A percentile compares a stretch with the other conserved stretches of the same genome.
phyloP scores from a whole-genome alignment of 2,329 filamentous ascomycete genomes.

The Clarireedia sp. region DNA sequence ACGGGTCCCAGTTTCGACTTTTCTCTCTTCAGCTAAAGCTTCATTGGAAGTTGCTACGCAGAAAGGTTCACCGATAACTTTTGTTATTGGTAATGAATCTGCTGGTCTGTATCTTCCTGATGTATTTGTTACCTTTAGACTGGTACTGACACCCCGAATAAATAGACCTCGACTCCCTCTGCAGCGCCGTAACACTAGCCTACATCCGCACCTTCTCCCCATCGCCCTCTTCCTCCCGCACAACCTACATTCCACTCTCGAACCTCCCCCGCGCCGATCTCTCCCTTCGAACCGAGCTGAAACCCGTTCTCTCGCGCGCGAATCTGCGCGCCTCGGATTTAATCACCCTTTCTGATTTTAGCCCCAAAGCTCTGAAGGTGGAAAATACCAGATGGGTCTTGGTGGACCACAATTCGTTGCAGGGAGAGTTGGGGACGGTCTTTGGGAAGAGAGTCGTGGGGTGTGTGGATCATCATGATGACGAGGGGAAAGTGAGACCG shows the following conservation, averaged over 20 bases:
- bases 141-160: not conserved
- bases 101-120: conserved; percentile 39
- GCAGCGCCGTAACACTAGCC: conserved; percentile 63
- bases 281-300: conserved; percentile 63
- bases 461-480: conserved; percentile 72
- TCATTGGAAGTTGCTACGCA: conserved; percentile 38
- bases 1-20: conserved; percentile 39
- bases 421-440: conserved; percentile 48
- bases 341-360: conserved; percentile 54
- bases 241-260: conserved; percentile 59
- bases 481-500: conserved; percentile 49
- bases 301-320: conserved; percentile 54
- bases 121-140: too few species aligned
- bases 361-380: conserved; percentile 38
- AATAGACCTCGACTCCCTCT: conserved; percentile 74
- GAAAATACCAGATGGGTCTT: conserved; percentile 59
- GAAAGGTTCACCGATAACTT: conserved; percentile 42
- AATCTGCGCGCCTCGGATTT: conserved; percentile 53
- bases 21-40: conserved; percentile 43
- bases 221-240: conserved; percentile 28
- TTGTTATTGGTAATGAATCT: conserved; percentile 62
- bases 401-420: conserved; percentile 72
- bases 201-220: conserved; percentile 60
- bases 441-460: conserved; percentile 50
- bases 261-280: conserved; percentile 64